These are phyloP conservation scores for Pistacia atlantica DNA, from an alignment of 345 rosid genomes.

Conservation along the genomic window DNA sequence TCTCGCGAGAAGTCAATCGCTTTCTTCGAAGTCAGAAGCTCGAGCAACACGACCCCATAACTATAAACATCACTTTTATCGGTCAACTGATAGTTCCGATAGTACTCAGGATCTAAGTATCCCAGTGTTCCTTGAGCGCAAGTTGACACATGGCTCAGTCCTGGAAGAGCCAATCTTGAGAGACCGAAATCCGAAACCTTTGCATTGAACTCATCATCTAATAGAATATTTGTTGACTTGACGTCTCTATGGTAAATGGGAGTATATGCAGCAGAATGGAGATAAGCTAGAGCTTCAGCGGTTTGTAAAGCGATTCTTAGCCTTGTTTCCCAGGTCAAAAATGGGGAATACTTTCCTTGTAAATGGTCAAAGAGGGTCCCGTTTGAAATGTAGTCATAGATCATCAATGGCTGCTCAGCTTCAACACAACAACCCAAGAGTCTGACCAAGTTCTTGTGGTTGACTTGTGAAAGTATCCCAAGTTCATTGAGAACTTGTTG, in stretches of 20 bases:
- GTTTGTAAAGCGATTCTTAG: slow-evolving; percentile 51
- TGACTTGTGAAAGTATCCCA: slow-evolving; percentile 65
- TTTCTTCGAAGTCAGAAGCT: slow-evolving; percentile 55
- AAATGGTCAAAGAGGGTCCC: slow-evolving; percentile 63
- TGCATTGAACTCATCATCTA: slow-evolving; percentile 44
- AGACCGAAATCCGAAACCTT: slow-evolving; percentile 68
- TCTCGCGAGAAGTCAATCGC: slow-evolving; percentile 58
- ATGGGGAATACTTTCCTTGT: slow-evolving; percentile 36
- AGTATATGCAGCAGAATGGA: slow-evolving; percentile 56
- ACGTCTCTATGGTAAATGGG: slow-evolving; percentile 68
- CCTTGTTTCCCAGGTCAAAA: slow-evolving; percentile 53
- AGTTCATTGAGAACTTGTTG: slow-evolving; percentile 69
- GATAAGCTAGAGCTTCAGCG: slow-evolving; percentile 61
- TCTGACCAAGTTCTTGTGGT: slow-evolving; percentile 62
- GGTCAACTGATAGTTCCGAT: slow-evolving; percentile 55
- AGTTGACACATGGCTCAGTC: slow-evolving; percentile 65
- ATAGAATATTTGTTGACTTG: slow-evolving; percentile 60
- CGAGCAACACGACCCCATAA: slow-evolving; percentile 57
- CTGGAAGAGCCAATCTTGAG: slow-evolving; percentile 58
- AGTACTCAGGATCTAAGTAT: slow-evolving; percentile 67
- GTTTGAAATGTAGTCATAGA: slow-evolving; percentile 58
- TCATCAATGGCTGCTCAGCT: slow-evolving; percentile 56
- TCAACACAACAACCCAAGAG: slow-evolving; percentile 67
- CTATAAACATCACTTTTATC: slow-evolving; percentile 71
- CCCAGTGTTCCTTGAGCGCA: slow-evolving; percentile 72